A percentile compares a stretch with the other conserved stretches of the same genome.
Conservation (phyloP, 169 alveolate species). For the Cryptosporidium viatorum region DNA sequence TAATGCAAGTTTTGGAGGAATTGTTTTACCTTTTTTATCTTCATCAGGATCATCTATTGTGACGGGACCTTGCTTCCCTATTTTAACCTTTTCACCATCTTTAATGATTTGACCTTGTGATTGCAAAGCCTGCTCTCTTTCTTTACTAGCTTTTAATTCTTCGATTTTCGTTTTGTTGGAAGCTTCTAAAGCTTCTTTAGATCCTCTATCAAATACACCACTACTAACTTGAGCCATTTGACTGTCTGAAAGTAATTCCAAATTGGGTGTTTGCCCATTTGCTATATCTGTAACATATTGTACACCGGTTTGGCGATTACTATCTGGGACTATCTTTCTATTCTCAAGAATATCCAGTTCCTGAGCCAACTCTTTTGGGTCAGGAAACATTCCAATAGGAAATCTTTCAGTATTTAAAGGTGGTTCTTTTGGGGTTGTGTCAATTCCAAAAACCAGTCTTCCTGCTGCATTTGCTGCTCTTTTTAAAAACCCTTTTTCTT, state of each 20-base stretch:
- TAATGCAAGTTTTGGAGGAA: constrained; percentile 36
- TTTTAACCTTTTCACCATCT: constrained; percentile 22
- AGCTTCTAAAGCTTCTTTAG: background rate
- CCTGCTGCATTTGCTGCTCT: constrained; percentile 66
- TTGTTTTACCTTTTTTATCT: constrained; percentile 50
- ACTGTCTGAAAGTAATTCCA: background rate
- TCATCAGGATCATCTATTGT: constrained; percentile 36
- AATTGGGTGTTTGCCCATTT: constrained; percentile 40
- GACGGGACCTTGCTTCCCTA: constrained; percentile 57
- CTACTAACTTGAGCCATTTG: constrained; percentile 38
- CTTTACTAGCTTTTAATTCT: constrained; percentile 21
- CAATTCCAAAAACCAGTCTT: constrained; percentile 39
- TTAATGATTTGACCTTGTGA: constrained; percentile 41
- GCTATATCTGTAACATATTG: constrained; percentile 6
- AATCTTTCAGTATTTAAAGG: constrained; percentile 26
- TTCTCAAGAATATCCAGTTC: constrained; percentile 29
- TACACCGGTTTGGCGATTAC: constrained; percentile 12
- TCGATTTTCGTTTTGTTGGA: background rate
- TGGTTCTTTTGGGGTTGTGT: constrained; percentile 3
- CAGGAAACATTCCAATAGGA: constrained; percentile 68
- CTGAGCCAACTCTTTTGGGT: constrained; percentile 34
- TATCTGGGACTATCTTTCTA: constrained; percentile 1
- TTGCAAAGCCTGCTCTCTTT: constrained; percentile 46
- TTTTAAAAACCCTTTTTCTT: constrained; percentile 50
- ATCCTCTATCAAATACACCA: constrained; percentile 54